These are phyloP conservation scores for Cystofilobasidium capitatum DNA, from an alignment of 768 basidiomycete genomes.

Conservation along the genomic window DNA sequence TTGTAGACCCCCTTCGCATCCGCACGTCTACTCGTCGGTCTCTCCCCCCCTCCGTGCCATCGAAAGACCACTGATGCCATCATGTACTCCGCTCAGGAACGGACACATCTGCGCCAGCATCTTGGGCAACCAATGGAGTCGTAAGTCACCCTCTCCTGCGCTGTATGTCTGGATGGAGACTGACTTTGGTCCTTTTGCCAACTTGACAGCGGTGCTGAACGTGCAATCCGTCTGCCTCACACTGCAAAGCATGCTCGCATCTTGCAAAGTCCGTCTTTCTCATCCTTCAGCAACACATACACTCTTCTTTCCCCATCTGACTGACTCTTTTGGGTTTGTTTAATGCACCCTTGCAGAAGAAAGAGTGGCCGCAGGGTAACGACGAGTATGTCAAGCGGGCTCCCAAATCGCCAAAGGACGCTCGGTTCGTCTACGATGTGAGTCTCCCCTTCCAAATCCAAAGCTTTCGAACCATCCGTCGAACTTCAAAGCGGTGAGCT, in stretches of 20 bases:
- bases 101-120: not conserved
- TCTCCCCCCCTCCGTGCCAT: too few species aligned
- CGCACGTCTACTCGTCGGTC: not conserved
- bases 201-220: conserved; percentile 34
- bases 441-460: not conserved
- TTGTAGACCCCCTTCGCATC: not conserved
- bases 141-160: conserved; percentile 23
- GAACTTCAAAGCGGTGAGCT: too few species aligned
- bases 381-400: conserved; percentile 39
- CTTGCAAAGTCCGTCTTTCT: conserved; percentile 34
- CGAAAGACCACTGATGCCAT: too few species aligned
- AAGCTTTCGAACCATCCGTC: too few species aligned
- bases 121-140: conserved; percentile 39
- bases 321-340: not conserved
- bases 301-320: not conserved
- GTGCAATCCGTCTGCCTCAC: conserved; percentile 39
- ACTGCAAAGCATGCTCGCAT: conserved; percentile 41
- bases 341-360: not conserved
- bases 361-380: conserved; percentile 37
- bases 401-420: conserved; percentile 39
- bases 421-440: conserved; percentile 38
- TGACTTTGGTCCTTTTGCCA: not conserved
- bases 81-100: not conserved
- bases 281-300: not conserved
- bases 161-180: not conserved